Base-by-base conservation (phyloP, 1,284 basidiomycete genomes). In the Ustilago cynodontis region DNA sequence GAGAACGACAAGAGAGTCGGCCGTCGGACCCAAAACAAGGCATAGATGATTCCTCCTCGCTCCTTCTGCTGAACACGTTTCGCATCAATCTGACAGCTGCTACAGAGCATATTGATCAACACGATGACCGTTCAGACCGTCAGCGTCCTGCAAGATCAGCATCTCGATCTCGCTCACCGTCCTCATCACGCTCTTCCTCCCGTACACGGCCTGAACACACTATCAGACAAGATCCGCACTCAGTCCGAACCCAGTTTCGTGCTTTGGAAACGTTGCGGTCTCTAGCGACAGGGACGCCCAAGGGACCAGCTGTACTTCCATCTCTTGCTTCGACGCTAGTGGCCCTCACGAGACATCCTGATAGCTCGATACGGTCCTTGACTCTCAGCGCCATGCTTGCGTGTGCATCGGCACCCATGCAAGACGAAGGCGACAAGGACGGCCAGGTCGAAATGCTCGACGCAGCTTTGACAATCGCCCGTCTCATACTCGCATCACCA, bases 31-130 rank as follows among this genome's bases (percentile, higher is more conserved):
- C 31, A 20, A 43, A 8, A n/a, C 43, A 2, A 7, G 39, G 28
- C 45, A 24, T 7, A 1, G 59, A 64, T 26, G 65, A 76, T 10
- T 61, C 65, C 0, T 64, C 74, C 1, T 75, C 78, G 1, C 50
- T 79, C 24, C 65, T 79, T 11, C 61, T 78, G 5, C 65, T 79
- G 49, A 79, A 79, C 65, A 78, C 78, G 0, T 69, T 77, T 14
- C 56, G 75, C 22, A 14, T 51, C 11, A 59, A 61, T 33, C 65
- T 79, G 7, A 43, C 56, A 31, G 56, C 60, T 22, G 69, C 69
- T 29, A 22, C 49, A 2, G 24, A 59, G 1, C 41, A 60, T 22
- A n/a, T 47, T 18, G 29, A 31, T 4, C 56, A 56, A 52, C 16
- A 26, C 13, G n/a, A 26, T n/a, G 13, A 33, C 5, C 29, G 29